These are phyloP conservation scores for Gloeostereum incarnatum DNA, from an alignment of 768 basidiomycete genomes.

Conservation along the genomic window DNA sequence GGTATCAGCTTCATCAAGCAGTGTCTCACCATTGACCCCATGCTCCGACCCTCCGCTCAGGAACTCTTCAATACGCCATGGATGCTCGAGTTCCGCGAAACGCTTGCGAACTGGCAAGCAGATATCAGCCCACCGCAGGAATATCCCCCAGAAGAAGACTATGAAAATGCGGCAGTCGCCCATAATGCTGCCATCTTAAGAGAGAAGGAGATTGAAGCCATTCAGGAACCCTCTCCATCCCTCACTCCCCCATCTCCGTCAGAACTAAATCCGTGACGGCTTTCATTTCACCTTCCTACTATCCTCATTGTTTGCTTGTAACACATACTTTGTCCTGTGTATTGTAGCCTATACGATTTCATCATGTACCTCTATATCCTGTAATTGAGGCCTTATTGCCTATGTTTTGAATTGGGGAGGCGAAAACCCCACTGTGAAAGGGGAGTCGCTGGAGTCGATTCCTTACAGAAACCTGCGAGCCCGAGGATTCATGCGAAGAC, in stretches of 20 bases:
- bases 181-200: slow-evolving; percentile 47
- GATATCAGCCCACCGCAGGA: slow-evolving; percentile 32
- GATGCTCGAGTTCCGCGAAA: slow-evolving; percentile 78
- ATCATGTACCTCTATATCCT: too few species aligned
- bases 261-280: too few species aligned
- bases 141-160: slow-evolving; percentile 34
- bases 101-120: slow-evolving; percentile 55
- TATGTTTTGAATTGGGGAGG: too few species aligned
- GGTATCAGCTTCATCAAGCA: slow-evolving; percentile 93
- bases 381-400: too few species aligned
- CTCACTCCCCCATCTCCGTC: too few species aligned
- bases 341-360: not conserved
- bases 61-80: slow-evolving; percentile 86
- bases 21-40: slow-evolving; percentile 83
- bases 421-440: too few species aligned
- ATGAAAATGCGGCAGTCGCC: slow-evolving; percentile 39
- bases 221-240: slow-evolving; percentile 40
- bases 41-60: slow-evolving; percentile 71
- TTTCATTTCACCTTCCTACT: too few species aligned
- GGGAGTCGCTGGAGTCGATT: too few species aligned
- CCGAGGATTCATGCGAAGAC: too few species aligned
- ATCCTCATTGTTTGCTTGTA: not conserved
- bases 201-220: slow-evolving; percentile 52
- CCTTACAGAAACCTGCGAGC: too few species aligned
- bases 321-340: not conserved